Base-by-base conservation (phyloP, 768 basidiomycete species). In the Lepiota subincarnata region DNA sequence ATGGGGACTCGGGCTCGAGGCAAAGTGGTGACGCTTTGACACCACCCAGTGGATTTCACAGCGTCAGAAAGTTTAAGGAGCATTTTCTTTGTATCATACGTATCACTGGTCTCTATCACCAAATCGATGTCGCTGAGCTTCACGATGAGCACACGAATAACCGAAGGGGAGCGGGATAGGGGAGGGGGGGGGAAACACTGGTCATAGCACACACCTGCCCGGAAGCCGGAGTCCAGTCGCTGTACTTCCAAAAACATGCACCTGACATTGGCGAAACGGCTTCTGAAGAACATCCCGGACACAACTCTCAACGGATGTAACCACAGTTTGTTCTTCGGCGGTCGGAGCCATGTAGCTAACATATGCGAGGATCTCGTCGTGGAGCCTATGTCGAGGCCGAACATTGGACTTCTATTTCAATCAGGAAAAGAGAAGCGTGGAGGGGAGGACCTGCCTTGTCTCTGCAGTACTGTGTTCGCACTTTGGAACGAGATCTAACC, bases 331-430 rank as follows among this genome's bases (percentile, higher is more conserved):
- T 62, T 90, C 87, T 55, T 74, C 62, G 3, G 70, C 61, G 0
- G 80, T 82, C 0, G 83, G 80, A 19, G 73, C 68, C 53, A 84
- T 73, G 62, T 80, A 87, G 19, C 64, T 56, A 22, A 73, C 72
- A 62, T 78, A 87, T 2, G 84, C 80, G 4, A 74, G 63, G 48
- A 87, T 81, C 66, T 89, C 87, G 44, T 77, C 67, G 60, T 87
- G 84, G 28, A 90, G 66, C 68, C 87, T 84, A 7, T 31, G 31
- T 31, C 31, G 19, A 12, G 10, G 26, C 20, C 22, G 28, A 40
- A 28, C 31, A 31, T 31, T 31, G 6, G 18, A 40, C 12, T 10
- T 2, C n/a, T 24, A 18, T 11, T n/a, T 3, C 6, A n/a, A 41
- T 12, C 38, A 39, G n/a, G 8, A 40, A 24, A 11, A 28, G 24